Conservation (phyloP, 1,284 basidiomycete species). For the Naganishia liquefaciens region DNA sequence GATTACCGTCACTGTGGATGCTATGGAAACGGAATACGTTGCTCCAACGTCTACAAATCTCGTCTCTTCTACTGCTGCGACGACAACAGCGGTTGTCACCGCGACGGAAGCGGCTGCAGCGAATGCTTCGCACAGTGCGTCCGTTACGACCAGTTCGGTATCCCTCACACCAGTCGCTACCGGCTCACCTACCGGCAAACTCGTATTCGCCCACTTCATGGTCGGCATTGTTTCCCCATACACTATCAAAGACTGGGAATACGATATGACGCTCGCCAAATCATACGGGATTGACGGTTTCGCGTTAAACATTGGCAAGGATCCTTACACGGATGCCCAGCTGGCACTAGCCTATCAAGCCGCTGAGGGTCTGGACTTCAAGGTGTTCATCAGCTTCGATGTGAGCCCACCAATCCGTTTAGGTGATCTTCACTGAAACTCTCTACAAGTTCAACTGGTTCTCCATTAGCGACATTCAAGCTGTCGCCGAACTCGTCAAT, state of each 20-base stretch:
- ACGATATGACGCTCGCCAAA: constrained; percentile 48
- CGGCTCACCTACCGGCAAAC: constrained; percentile 35
- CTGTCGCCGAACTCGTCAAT: constrained; percentile 39
- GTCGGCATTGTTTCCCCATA: constrained; percentile 48
- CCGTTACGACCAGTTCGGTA: background rate
- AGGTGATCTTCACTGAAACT: background rate
- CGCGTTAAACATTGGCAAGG: constrained; percentile 52
- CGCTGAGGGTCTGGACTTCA: constrained; percentile 42
- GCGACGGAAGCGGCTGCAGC: background rate
- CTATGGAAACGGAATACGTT: background rate
- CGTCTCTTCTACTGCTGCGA: background rate
- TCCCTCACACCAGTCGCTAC: background rate
- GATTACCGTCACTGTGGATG: constrained; percentile 12
- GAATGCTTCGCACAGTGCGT: background rate
- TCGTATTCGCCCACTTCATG: constrained; percentile 52
- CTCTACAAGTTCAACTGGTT: constrained; percentile 50
- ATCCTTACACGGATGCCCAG: constrained; percentile 46
- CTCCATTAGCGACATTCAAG: constrained; percentile 33
- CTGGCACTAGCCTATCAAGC: constrained; percentile 49
- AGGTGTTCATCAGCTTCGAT: constrained; percentile 52
- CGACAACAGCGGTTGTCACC: background rate
- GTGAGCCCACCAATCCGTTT: constrained; percentile 15
- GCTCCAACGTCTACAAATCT: background rate
- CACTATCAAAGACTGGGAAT: constrained; percentile 40
- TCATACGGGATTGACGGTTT: constrained; percentile 50